Conservation (phyloP, 2,329 filamentous ascomycete genomes). For the Bretziella fagacearum region DNA sequence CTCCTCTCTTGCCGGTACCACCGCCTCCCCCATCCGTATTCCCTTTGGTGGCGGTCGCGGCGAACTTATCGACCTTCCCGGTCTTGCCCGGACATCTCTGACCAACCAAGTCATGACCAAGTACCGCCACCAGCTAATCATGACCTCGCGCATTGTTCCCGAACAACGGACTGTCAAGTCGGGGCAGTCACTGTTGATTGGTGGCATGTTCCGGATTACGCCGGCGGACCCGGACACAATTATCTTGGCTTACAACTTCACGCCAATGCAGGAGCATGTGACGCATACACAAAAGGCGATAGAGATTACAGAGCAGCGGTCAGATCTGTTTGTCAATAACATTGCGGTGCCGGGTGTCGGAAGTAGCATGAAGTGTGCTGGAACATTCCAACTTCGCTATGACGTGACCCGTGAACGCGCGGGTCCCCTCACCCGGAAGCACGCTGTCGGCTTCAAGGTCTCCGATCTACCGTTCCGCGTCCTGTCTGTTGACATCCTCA, state of each 20-base stretch:
- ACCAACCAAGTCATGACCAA: constrained; percentile 52
- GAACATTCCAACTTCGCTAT: constrained; percentile 55
- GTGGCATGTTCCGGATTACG: constrained; percentile 76
- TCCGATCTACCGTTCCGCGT: constrained; percentile 64
- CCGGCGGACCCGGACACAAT: constrained; percentile 44
- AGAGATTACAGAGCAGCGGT: constrained; percentile 48
- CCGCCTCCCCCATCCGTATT: constrained; percentile 83
- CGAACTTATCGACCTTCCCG: constrained; percentile 85
- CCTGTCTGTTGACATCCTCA: constrained; percentile 64
- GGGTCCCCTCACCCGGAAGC: constrained; percentile 50
- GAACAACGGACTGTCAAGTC: constrained; percentile 56
- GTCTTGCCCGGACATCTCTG: constrained; percentile 57
- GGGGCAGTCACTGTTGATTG: constrained; percentile 65
- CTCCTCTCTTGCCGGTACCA: constrained; percentile 78
- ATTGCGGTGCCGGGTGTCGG: constrained; percentile 44
- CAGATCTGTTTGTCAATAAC: constrained; percentile 39
- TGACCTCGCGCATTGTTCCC: constrained; percentile 60
- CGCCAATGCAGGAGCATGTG: constrained; percentile 58
- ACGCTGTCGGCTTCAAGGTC: constrained; percentile 44
- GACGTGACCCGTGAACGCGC: constrained; percentile 71
- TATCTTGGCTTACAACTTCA: constrained; percentile 74
- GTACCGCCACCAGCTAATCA: constrained; percentile 51
- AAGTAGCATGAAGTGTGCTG: constrained; percentile 49
- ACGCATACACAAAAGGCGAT: constrained; percentile 68
- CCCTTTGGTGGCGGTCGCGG: constrained; percentile 75